Evolutionary conservation across 768 basidiomycete genomes (phyloP).

Genomic region (Lactarius quietus): DNA sequence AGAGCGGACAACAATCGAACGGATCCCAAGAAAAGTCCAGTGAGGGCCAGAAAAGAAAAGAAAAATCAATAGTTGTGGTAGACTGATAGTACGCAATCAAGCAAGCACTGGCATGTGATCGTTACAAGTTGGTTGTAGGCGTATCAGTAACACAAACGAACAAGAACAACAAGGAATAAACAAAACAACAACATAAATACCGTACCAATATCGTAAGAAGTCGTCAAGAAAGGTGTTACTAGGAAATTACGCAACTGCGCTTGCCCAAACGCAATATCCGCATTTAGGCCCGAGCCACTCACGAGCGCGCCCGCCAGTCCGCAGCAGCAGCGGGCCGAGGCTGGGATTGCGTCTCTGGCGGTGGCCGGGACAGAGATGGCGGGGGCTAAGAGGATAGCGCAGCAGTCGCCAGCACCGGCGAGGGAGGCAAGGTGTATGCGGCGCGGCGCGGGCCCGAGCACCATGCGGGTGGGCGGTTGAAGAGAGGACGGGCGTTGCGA

Average conservation of each 20-base stretch:
- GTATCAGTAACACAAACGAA: background rate
- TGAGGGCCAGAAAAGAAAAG: too few relatives aligned
- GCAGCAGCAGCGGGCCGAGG: conserved; percentile 4
- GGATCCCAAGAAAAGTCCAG: too few relatives aligned
- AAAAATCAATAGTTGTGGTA: too few relatives aligned
- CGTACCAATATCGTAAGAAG: background rate
- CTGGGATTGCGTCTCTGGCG: too few relatives aligned
- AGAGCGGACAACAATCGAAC: too few relatives aligned
- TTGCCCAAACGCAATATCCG: conserved; percentile 70
- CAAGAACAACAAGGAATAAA: too few relatives aligned
- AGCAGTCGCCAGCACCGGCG: background rate
- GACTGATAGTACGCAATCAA: too few relatives aligned
- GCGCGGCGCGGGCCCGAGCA: conserved; percentile 26
- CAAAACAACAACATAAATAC: too few relatives aligned
- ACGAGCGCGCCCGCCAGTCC: conserved; percentile 10
- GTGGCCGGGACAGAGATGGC: background rate
- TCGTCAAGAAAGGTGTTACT: background rate
- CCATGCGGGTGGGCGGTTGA: conserved; percentile 56
- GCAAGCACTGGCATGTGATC: background rate
- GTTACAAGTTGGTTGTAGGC: background rate
- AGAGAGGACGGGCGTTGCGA: conserved; percentile 68
- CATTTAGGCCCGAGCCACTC: conserved; percentile 22
- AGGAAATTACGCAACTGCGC: conserved; percentile 64
- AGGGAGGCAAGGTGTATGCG: too few relatives aligned
- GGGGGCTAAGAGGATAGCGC: background rate